These are phyloP conservation scores for Wickerhamiella musiphila DNA, from an alignment of 805 yeast species.

Conservation along the genomic window DNA sequence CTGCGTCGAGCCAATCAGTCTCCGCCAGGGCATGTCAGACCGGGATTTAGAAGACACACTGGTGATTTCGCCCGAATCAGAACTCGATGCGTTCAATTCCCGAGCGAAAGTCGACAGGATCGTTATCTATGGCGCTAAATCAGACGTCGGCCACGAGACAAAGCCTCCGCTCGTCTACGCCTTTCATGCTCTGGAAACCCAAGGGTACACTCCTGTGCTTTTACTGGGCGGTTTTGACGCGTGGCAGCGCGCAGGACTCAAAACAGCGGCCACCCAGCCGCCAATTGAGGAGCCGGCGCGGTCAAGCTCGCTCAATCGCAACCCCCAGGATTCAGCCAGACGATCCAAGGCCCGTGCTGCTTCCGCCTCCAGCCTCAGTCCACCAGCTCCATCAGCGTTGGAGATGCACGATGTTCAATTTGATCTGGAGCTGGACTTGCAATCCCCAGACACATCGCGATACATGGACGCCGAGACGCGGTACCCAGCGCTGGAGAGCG, in stretches of 20 bases:
- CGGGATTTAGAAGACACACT: slow-evolving; percentile 50
- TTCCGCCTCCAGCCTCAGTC: too few relatives aligned
- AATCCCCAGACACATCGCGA: too few relatives aligned
- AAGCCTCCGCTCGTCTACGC: slow-evolving; percentile 22
- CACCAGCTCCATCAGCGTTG: too few relatives aligned
- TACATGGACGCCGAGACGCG: too few relatives aligned
- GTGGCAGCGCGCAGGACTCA: slow-evolving; percentile 22
- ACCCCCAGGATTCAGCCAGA: too few relatives aligned
- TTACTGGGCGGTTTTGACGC: slow-evolving; percentile 40
- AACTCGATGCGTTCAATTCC: slow-evolving; percentile 33
- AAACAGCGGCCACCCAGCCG: neutral
- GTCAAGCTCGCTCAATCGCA: too few relatives aligned
- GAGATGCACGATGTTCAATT: too few relatives aligned
- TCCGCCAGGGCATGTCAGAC: slow-evolving; percentile 35
- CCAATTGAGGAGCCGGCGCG: too few relatives aligned
- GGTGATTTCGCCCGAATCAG: slow-evolving; percentile 37
- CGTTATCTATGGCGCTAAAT: slow-evolving; percentile 41
- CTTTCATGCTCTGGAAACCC: slow-evolving; percentile 24
- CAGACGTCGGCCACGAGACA: slow-evolving; percentile 5
- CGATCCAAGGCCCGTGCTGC: too few relatives aligned
- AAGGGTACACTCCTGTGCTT: slow-evolving; percentile 26
- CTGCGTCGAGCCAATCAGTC: slow-evolving; percentile 58
- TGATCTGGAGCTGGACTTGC: too few relatives aligned
- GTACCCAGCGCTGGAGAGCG: too few relatives aligned
- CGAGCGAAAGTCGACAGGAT: slow-evolving; percentile 44